Evolutionary conservation across 805 yeast species (phyloP).

Genomic region (Kuraishia capsulata): DNA sequence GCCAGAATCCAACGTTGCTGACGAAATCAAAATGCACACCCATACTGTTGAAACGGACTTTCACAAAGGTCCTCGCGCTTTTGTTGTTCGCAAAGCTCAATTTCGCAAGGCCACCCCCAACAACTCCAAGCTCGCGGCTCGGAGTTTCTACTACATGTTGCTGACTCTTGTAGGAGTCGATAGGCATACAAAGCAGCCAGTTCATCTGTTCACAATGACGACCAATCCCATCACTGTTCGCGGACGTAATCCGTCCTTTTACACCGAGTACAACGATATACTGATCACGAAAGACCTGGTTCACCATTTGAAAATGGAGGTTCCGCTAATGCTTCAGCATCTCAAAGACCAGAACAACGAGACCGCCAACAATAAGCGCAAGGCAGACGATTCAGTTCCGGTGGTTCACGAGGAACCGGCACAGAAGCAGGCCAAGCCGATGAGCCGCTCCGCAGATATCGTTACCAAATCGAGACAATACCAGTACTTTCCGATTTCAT

Average conservation of each 20-base stretch:
- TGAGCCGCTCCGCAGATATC: not conserved
- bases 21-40: not conserved
- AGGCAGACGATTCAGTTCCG: not conserved
- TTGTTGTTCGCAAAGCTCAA: conserved; percentile 31
- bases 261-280: conserved; percentile 41
- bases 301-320: not conserved
- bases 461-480: conserved; percentile 12
- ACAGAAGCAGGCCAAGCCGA: not conserved
- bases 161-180: conserved; percentile 4
- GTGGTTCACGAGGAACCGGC: not conserved
- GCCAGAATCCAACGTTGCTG: not conserved
- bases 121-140: conserved; percentile 34
- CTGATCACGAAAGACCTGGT: conserved; percentile 19
- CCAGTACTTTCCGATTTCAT: conserved; percentile 36
- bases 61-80: conserved; percentile 8
- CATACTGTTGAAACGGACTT: conserved; percentile 3
- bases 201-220: conserved; percentile 3
- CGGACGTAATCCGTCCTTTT: conserved; percentile 56
- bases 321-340: not conserved
- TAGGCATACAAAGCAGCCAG: not conserved
- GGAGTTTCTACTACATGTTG: conserved; percentile 33
- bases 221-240: conserved; percentile 44
- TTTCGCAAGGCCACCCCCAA: conserved; percentile 45
- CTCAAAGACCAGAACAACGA: not conserved
- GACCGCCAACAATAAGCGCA: not conserved